Evolutionary conservation across 768 basidiomycete genomes (phyloP).

Genomic region (Daedalea quercina): DNA sequence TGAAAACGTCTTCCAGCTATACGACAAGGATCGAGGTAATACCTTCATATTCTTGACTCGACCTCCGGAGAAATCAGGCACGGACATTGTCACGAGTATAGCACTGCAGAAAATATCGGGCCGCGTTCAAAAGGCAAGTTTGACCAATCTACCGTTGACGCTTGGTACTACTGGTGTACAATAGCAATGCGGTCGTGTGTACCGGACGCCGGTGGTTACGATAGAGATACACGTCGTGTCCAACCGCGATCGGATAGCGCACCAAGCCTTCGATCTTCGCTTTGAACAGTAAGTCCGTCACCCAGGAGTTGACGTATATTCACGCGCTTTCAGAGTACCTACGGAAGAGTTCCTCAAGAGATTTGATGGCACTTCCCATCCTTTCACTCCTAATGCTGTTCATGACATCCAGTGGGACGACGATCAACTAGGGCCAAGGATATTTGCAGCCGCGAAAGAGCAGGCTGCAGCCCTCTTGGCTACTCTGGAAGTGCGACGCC

Average conservation of each 20-base stretch:
- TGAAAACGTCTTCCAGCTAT: conserved; percentile 52
- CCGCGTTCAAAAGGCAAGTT: conserved; percentile 42
- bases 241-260: conserved; percentile 57
- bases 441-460: conserved; percentile 13
- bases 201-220: conserved; percentile 40
- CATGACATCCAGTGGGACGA: conserved; percentile 21
- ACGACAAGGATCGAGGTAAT: conserved; percentile 41
- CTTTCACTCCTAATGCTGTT: conserved; percentile 15
- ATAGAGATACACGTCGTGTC: conserved; percentile 68
- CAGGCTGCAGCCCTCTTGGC: conserved; percentile 3
- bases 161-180: background rate
- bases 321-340: conserved; percentile 18
- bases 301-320: conserved; percentile 16
- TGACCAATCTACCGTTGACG: background rate
- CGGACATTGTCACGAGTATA: conserved; percentile 50
- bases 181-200: conserved; percentile 57
- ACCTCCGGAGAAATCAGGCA: conserved; percentile 35
- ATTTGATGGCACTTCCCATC: conserved; percentile 13
- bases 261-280: conserved; percentile 62
- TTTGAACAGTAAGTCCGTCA: conserved; percentile 51
- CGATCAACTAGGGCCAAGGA: conserved; percentile 25
- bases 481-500: background rate
- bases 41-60: conserved; percentile 56
- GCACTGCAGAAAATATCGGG: conserved; percentile 56
- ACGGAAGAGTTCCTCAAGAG: conserved; percentile 23